Evolutionary conservation across 371 early-diverging fungal genomes (phyloP), one percentile per base, ranked within the genome.

Genomic region (Smittium culicis): DNA sequence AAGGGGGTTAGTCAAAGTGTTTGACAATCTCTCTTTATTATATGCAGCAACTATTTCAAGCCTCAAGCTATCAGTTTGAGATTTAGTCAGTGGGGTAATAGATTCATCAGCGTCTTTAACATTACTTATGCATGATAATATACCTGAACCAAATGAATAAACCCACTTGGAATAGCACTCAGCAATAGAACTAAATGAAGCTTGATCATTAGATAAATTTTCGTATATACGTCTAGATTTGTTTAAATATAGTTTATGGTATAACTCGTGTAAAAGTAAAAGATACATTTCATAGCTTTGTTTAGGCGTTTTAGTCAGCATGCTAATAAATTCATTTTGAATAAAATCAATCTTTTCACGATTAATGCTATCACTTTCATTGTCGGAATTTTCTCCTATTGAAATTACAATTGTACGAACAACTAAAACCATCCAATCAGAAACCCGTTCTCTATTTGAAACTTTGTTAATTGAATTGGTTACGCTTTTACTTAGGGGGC

Each of bases 341-440:
- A 57, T 57, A 57, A 57, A 57, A n/a, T 57, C n/a, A n/a, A 27
- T 3, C 27, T 57, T 57, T 57, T 57, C 57, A 14, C 20, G 14
- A 45, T 14, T 8, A 57, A n/a, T 57, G 27, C 5, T 20, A 45
- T 11, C 5, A 45, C 20, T 20, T 20, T 45, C 45, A 5, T 20
- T 20, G 5, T 57, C 57, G 57, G 3, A 11, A 27, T 11, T 11
- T 20, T 8, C 25, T 3, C 27, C 5, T 57, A 57, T n/a, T n/a
- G 57, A 57, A 3, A 5, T 3, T n/a, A 57, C 57, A 8, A 57
- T 16, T 16, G 57, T 57, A 5, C 62, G 16, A 2, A 30, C 14
- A 14, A 62, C 62, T 25, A 62, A 62, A 62, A 35, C 62, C 62
- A 62, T 62, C 62, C 62, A 62, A 30, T 62, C 62, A 25, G 62